Percentiles rank a stretch among this genome's conserved stretches.
These are phyloP conservation scores for Theobroma cacao DNA, from an alignment of 345 rosid genomes.

Conservation along the genomic window DNA sequence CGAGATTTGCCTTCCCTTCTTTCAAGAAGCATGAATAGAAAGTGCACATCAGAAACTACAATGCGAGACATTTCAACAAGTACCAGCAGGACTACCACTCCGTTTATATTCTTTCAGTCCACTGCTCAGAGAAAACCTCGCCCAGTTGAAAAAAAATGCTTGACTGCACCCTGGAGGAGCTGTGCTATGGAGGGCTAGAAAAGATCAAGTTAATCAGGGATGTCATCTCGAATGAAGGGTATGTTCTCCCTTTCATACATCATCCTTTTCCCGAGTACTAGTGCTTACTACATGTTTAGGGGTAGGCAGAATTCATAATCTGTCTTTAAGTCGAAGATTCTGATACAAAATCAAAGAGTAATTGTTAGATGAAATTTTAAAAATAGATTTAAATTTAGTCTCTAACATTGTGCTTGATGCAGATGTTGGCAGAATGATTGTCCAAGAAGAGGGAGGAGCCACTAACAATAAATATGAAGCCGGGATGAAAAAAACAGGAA, in stretches of 20 bases:
- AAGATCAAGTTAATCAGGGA: slow-evolving; percentile 51
- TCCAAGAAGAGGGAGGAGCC: slow-evolving; percentile 65
- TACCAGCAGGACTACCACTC: slow-evolving; percentile 41
- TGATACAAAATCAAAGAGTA: neutral
- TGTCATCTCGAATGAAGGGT: slow-evolving; percentile 60
- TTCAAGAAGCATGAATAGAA: slow-evolving; percentile 10
- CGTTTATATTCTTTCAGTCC: slow-evolving; percentile 64
- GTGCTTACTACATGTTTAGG: no score
- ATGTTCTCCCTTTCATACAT: slow-evolving; percentile 2
- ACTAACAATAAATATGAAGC: slow-evolving; percentile 58
- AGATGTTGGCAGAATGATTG: slow-evolving; percentile 41
- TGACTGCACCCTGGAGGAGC: slow-evolving; percentile 76
- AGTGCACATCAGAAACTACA: neutral
- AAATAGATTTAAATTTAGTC: neutral
- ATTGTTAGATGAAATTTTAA: neutral
- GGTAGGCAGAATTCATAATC: neutral
- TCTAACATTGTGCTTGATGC: no score
- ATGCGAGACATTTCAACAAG: slow-evolving; percentile 27
- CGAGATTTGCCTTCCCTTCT: neutral
- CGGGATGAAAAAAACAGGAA: slow-evolving; percentile 98
- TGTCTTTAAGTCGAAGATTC: neutral
- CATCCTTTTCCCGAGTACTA: neutral
- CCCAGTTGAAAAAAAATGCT: slow-evolving; percentile 53
- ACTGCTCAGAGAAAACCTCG: slow-evolving; percentile 53
- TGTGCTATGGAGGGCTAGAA: slow-evolving; percentile 61